Evolutionary conservation across 495 filamentous ascomycete species (phyloP), one percentile per base, ranked within the genome.

Genomic region (Venustampulla echinocandica): DNA sequence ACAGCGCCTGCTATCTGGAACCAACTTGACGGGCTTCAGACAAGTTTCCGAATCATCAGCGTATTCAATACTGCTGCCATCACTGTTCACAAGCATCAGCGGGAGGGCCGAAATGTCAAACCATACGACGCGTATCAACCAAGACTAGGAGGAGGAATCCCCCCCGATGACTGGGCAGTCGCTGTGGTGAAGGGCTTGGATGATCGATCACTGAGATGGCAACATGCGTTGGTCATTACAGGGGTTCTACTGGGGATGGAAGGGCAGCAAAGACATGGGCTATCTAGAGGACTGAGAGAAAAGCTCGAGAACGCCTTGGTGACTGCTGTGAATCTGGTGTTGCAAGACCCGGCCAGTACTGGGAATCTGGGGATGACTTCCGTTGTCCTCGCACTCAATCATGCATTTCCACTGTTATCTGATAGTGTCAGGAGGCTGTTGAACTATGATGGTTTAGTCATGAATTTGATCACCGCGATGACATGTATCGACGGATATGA

Each of bases 1-100:
- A 78, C 77, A 9, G 82, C 90, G 0, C 89, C 85, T 1, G 85
- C 90, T 1, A 77, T 98, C 64, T 98, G 92, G 92, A 68, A 79
- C 22, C 72, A 74, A 27, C 74, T 75, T 7, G 79, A 90, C 50
- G 82, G 81, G 35, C 69, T 98, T 24, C 74, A 76, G 30, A 79
- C 81, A 2, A 78, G 81, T 60, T 76, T 85, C 52, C 81, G 81
- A 52, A 75, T 92, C 52, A 75, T 96, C 51, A 84, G 87, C 60
- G 78, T 93, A 52, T 97, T 87, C 71, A 92, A 93, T 61, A 82
- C 83, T 10, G 87, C 92, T 42, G 79, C 84, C 2, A 75, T 77
- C 41, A 76, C 76, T 21, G 67, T 89, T 9, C 67, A 79, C 45
- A 66, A 69, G 25, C 72, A 76, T 49, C 69, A 74, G 56, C 39